A percentile compares a stretch with the other conserved stretches of the same genome.
Conservation (phyloP, 148 eudicot species). For the Fagopyrum homotropicum region DNA sequence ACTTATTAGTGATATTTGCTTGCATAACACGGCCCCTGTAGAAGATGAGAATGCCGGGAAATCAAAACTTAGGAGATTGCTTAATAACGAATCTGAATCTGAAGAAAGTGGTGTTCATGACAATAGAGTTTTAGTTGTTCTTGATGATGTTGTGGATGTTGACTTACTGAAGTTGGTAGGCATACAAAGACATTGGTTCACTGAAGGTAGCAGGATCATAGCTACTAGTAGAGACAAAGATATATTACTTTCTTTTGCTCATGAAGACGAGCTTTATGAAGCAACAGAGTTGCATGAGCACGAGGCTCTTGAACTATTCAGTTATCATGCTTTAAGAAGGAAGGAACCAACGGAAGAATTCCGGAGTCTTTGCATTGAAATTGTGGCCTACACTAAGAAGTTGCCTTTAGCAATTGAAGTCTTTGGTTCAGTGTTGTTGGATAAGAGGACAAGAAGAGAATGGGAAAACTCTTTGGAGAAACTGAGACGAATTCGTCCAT, state of each 20-base stretch:
- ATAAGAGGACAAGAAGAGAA: constrained; percentile 37
- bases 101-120: neutral
- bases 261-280: constrained; percentile 36
- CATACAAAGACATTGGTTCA: constrained; percentile 28
- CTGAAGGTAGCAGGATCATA: constrained; percentile 47
- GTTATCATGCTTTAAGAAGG: constrained; percentile 50
- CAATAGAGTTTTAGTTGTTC: constrained; percentile 35
- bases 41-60: constrained; percentile 16
- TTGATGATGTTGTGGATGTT: constrained; percentile 44
- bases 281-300: constrained; percentile 21
- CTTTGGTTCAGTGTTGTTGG: constrained; percentile 47
- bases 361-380: constrained; percentile 19
- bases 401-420: constrained; percentile 70
- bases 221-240: constrained; percentile 39
- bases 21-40: neutral
- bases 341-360: constrained; percentile 27
- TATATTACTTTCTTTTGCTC: constrained; percentile 11
- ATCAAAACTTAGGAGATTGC: neutral
- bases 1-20: constrained; percentile 27
- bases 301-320: constrained; percentile 42
- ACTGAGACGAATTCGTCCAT: constrained; percentile 28
- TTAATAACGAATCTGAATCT: neutral
- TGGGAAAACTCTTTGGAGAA: constrained; percentile 40
- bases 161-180: constrained; percentile 26
- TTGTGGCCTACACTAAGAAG: constrained; percentile 45